These are phyloP conservation scores for Hymenoscyphus repandus DNA, from an alignment of 2,329 filamentous ascomycete genomes.

Conservation along the genomic window DNA sequence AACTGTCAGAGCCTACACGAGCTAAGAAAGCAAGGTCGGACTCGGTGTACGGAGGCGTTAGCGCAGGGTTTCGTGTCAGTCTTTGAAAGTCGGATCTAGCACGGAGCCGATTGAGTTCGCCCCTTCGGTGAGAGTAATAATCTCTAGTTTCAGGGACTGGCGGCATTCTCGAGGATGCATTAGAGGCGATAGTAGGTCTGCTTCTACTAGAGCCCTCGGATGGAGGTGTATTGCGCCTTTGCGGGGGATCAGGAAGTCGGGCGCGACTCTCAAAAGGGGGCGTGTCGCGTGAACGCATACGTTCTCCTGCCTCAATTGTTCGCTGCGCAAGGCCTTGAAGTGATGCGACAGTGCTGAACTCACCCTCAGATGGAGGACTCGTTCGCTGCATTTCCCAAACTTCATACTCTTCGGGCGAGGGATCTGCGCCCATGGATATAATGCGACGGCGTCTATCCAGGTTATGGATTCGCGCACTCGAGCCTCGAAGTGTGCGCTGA, in stretches of 20 bases:
- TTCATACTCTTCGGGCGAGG: slow-evolving; percentile 15
- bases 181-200: background rate
- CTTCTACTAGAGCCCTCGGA: too few species aligned
- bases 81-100: slow-evolving; percentile 20
- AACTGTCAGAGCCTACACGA: slow-evolving; percentile 12
- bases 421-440: slow-evolving; percentile 13
- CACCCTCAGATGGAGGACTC: slow-evolving; percentile 6
- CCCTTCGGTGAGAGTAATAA: slow-evolving; percentile 19
- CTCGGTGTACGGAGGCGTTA: slow-evolving; percentile 24
- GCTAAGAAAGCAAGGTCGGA: slow-evolving; percentile 16
- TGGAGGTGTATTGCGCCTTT: slow-evolving; percentile 13
- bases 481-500: slow-evolving; percentile 18
- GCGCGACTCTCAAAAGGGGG: slow-evolving; percentile 19
- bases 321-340: slow-evolving; percentile 13
- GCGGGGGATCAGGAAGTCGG: slow-evolving; percentile 1
- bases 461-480: slow-evolving; percentile 13
- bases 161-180: slow-evolving; percentile 24
- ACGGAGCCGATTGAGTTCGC: slow-evolving; percentile 17
- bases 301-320: slow-evolving; percentile 17
- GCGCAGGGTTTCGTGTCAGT: slow-evolving; percentile 18
- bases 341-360: slow-evolving; percentile 4
- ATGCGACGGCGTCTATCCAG: slow-evolving; percentile 23
- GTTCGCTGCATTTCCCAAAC: slow-evolving; percentile 13
- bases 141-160: slow-evolving; percentile 29
- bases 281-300: slow-evolving; percentile 18